Conservation (phyloP, 2,329 filamentous ascomycete species). For the Nannizziopsis arthrosporioides region DNA sequence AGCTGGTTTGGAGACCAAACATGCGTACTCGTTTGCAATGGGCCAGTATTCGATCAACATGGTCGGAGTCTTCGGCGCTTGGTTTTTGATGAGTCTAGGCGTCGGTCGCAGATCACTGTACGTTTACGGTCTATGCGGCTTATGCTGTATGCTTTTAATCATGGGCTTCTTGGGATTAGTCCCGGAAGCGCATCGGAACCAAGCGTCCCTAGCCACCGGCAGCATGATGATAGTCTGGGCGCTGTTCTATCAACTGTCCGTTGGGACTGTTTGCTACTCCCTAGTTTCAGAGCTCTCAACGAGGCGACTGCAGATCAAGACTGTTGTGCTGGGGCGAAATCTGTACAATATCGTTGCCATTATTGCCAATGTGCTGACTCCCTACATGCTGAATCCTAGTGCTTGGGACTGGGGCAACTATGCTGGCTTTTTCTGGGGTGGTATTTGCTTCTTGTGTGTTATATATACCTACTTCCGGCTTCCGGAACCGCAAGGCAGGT, state of each 20-base stretch:
- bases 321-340: slow-evolving; percentile 72
- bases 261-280: slow-evolving; percentile 82
- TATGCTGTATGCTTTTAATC: slow-evolving; percentile 66
- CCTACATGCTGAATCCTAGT: slow-evolving; percentile 82
- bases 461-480: slow-evolving; percentile 71
- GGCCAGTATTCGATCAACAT: slow-evolving; percentile 58
- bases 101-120: slow-evolving; percentile 67
- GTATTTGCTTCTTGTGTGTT: slow-evolving; percentile 67
- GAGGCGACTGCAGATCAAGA: slow-evolving; percentile 77
- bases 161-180: slow-evolving; percentile 76
- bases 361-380: slow-evolving; percentile 67
- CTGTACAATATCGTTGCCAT: slow-evolving; percentile 74
- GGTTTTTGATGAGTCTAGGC: slow-evolving; percentile 64
- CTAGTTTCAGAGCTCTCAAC: slow-evolving; percentile 77
- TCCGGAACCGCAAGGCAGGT: slow-evolving; percentile 67
- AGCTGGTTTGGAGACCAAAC: slow-evolving; percentile 40
- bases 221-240: slow-evolving; percentile 76
- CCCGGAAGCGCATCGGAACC: slow-evolving; percentile 45
- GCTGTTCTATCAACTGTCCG: slow-evolving; percentile 71
- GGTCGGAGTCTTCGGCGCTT: slow-evolving; percentile 68
- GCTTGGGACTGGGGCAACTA: slow-evolving; percentile 84
- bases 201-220: slow-evolving; percentile 65
- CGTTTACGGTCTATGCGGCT: slow-evolving; percentile 59
- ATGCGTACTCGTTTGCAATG: slow-evolving; percentile 46
- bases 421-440: slow-evolving; percentile 79